These are phyloP conservation scores for Linnemannia zychae DNA, from an alignment of 192 early-diverging fungal species.

Conservation along the genomic window DNA sequence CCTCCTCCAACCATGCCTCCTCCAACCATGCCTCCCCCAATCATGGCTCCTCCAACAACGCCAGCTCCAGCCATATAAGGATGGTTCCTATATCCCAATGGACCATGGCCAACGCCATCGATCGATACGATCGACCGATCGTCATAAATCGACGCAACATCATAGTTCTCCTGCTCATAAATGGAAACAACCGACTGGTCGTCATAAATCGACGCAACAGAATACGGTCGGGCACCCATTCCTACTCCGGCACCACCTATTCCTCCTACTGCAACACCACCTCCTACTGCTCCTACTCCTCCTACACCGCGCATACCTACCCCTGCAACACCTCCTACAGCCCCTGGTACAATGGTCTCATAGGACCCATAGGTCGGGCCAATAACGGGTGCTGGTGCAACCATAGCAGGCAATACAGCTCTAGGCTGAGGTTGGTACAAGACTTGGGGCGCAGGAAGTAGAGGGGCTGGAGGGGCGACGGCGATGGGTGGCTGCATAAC, in stretches of 20 bases:
- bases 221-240: background rate
- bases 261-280: background rate
- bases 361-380: slow-evolving; percentile 35
- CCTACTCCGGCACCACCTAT: background rate
- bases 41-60: background rate
- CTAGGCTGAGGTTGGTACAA: slow-evolving; percentile 22
- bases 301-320: background rate
- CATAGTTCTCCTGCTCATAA: slow-evolving; percentile 13
- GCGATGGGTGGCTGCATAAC: background rate
- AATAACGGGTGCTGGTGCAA: slow-evolving; percentile 10
- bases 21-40: background rate
- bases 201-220: slow-evolving; percentile 40
- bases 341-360: slow-evolving; percentile 39
- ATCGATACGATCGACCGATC: slow-evolving; percentile 29
- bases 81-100: background rate
- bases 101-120: background rate
- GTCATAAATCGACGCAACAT: slow-evolving; percentile 31
- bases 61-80: background rate
- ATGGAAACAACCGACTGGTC: slow-evolving; percentile 19
- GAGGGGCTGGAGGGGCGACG: slow-evolving; percentile 4
- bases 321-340: background rate
- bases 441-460: background rate
- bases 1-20: background rate
- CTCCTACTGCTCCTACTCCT: background rate
- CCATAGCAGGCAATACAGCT: background rate